Conservation (phyloP, 805 yeast species). For the Metschnikowia drakensbergensis region DNA sequence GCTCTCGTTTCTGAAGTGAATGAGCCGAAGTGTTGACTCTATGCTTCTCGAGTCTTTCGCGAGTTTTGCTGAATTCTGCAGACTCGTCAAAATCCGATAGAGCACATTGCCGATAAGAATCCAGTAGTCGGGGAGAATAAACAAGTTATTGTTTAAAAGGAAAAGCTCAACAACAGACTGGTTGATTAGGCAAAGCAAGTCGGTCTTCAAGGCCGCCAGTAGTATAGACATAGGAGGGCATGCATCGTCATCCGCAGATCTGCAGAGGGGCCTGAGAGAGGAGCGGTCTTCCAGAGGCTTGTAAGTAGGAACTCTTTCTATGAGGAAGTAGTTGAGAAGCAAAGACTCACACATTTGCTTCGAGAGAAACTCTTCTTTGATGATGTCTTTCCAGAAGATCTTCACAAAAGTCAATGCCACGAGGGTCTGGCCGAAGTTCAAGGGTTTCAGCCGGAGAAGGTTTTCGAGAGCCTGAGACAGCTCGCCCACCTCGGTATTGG, state of each 20-base stretch:
- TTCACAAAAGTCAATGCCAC: conserved; percentile 47
- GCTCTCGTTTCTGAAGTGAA: conserved; percentile 68
- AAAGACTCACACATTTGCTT: conserved; percentile 64
- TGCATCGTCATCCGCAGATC: not conserved
- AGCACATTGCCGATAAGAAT: conserved; percentile 46
- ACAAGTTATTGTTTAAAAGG: conserved; percentile 52
- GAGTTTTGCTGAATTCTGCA: conserved; percentile 19
- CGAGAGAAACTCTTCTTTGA: conserved; percentile 52
- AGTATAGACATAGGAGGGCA: not conserved
- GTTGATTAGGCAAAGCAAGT: conserved; percentile 28
- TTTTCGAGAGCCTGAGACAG: conserved; percentile 13
- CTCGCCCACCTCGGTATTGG: conserved; percentile 21
- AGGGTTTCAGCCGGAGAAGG: conserved; percentile 8
- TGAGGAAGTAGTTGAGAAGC: conserved; percentile 43
- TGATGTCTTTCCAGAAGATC: conserved; percentile 68
- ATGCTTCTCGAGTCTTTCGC: conserved; percentile 23
- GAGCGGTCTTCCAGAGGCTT: conserved; percentile 6
- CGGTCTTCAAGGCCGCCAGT: conserved; percentile 22
- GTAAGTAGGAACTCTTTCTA: conserved; percentile 30
- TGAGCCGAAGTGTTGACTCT: conserved; percentile 51
- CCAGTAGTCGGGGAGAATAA: conserved; percentile 66
- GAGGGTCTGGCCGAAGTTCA: conserved; percentile 36
- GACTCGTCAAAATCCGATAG: conserved; percentile 31
- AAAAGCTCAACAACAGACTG: conserved; percentile 39
- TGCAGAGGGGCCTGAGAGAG: not conserved